Percentiles rank a stretch among this genome's conserved stretches.
Conservation (phyloP, 257 asterid species). For the Voacanga thouarsii region DNA sequence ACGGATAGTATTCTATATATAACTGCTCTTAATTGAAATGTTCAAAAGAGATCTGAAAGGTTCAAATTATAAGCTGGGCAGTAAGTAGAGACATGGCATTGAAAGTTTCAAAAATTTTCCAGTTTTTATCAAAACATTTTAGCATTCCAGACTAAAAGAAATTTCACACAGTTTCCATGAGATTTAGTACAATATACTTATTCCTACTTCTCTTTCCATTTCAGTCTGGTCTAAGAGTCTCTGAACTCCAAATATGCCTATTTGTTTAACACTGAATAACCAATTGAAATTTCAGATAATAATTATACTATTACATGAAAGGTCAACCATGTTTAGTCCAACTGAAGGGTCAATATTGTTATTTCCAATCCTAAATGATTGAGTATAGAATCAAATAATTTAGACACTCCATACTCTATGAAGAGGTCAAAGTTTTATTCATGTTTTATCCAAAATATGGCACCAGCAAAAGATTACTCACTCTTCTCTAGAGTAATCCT, state of each 20-base stretch:
- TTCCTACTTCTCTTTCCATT: not conserved
- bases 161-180: not conserved
- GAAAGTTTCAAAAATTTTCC: not conserved
- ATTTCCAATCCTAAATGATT: too few relatives aligned
- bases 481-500: not conserved
- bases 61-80: not conserved
- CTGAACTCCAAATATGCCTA: not conserved
- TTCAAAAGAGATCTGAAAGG: not conserved
- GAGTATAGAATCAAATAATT: too few relatives aligned
- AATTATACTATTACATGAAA: too few relatives aligned
- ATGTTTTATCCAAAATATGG: not conserved
- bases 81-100: not conserved
- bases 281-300: too few relatives aligned
- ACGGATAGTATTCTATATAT: not conserved
- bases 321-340: too few relatives aligned
- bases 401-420: not conserved
- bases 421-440: too few relatives aligned
- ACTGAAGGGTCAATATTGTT: too few relatives aligned
- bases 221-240: not conserved
- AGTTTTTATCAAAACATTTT: not conserved
- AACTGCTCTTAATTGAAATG: not conserved
- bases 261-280: too few relatives aligned
- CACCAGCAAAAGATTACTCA: not conserved
- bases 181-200: not conserved
- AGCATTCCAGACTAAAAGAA: not conserved